Conservation (phyloP, 208 protist species). For the Crithidia sp. region DNA sequence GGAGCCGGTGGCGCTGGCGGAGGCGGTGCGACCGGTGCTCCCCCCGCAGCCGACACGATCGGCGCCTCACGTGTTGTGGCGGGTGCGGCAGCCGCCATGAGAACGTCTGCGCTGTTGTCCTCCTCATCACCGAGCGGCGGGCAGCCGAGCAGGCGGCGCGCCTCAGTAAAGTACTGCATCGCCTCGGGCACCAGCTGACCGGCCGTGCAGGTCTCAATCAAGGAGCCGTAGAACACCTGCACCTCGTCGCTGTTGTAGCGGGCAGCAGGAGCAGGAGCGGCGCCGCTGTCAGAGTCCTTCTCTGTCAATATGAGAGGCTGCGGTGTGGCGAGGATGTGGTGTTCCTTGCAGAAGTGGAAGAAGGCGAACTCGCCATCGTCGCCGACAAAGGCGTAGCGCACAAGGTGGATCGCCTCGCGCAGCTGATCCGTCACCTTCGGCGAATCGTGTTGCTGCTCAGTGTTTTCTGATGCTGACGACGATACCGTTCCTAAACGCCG, state of each 20-base stretch:
- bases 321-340: slow-evolving; percentile 35
- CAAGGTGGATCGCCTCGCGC: slow-evolving; percentile 3
- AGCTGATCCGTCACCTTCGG: slow-evolving; percentile 9
- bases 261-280: neutral
- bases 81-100: neutral
- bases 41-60: neutral
- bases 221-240: slow-evolving; percentile 61
- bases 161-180: slow-evolving; percentile 51
- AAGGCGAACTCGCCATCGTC: slow-evolving; percentile 83
- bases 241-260: slow-evolving; percentile 27
- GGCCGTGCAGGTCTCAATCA: slow-evolving; percentile 63
- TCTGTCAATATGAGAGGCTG: slow-evolving; percentile 6
- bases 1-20: slow-evolving; percentile 6
- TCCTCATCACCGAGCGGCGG: slow-evolving; percentile 18
- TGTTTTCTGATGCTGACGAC: neutral
- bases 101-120: slow-evolving; percentile 9
- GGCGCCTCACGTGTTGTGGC: neutral
- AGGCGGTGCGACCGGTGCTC: neutral
- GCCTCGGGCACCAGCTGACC: slow-evolving; percentile 60
- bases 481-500: neutral
- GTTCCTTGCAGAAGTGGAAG: slow-evolving; percentile 50
- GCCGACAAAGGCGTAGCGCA: slow-evolving; percentile 63
- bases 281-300: neutral
- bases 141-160: slow-evolving; percentile 35
- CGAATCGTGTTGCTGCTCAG: neutral